A percentile compares a stretch with the other conserved stretches of the same genome.
Evolutionary conservation across 768 basidiomycete genomes (phyloP).

Genomic region (Tricholoma bakamatsutake): DNA sequence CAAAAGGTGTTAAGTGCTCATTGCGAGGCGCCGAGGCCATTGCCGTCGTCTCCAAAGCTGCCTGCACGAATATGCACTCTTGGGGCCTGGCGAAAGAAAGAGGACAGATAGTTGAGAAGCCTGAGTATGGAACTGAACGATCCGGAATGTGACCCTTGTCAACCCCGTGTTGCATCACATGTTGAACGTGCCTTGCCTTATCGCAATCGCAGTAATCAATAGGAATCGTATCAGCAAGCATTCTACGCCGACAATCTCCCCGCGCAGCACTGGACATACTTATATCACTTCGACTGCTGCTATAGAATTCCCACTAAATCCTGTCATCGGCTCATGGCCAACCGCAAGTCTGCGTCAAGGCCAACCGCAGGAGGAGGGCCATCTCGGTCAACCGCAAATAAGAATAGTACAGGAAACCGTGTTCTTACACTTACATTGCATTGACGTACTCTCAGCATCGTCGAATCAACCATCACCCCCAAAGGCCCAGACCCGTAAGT

Average conservation of each 20-base stretch:
- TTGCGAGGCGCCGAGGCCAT: too few relatives aligned
- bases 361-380: neutral
- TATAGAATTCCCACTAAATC: neutral
- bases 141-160: too few relatives aligned
- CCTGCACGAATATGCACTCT: too few relatives aligned
- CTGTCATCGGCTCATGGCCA: neutral
- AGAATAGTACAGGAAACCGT: neutral
- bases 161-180: too few relatives aligned
- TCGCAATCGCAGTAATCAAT: too few relatives aligned
- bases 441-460: neutral
- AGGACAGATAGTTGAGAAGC: too few relatives aligned
- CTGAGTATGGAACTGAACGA: too few relatives aligned
- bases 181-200: too few relatives aligned
- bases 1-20: too few relatives aligned
- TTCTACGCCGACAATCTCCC: neutral
- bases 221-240: too few relatives aligned
- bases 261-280: neutral
- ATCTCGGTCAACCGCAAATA: neutral
- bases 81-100: too few relatives aligned
- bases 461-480: neutral
- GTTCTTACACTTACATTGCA: neutral
- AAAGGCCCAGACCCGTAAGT: neutral
- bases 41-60: too few relatives aligned
- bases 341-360: neutral
- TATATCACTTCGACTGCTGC: neutral